Evolutionary conservation across 2,329 filamentous ascomycete species (phyloP).

Genomic region (Alternaria sp.): DNA sequence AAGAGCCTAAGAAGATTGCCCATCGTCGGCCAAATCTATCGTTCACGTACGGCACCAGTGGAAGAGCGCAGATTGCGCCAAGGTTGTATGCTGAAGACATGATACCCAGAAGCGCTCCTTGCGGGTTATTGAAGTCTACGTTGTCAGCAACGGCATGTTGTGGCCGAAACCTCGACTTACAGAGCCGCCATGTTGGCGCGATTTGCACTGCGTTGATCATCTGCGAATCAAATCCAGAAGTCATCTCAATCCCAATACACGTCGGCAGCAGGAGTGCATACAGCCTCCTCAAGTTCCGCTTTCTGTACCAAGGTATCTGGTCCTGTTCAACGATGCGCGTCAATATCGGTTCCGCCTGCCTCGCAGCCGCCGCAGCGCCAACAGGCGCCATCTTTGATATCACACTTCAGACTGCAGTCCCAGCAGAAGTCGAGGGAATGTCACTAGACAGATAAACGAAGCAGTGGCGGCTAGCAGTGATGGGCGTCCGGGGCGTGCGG

Average conservation of each 20-base stretch:
- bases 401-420: neutral
- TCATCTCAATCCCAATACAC: slow-evolving; percentile 45
- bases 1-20: slow-evolving; percentile 51
- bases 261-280: slow-evolving; percentile 45
- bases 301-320: slow-evolving; percentile 49
- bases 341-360: slow-evolving; percentile 48
- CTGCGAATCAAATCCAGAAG: slow-evolving; percentile 42
- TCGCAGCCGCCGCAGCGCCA: slow-evolving; percentile 17
- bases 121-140: slow-evolving; percentile 39
- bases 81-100: slow-evolving; percentile 55
- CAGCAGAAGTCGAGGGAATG: neutral
- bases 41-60: slow-evolving; percentile 45
- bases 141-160: neutral
- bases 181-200: slow-evolving; percentile 32
- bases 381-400: slow-evolving; percentile 21
- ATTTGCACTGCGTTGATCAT: slow-evolving; percentile 44
- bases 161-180: slow-evolving; percentile 12
- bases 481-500: slow-evolving; percentile 4
- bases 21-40: slow-evolving; percentile 52
- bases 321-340: slow-evolving; percentile 51
- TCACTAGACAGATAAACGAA: neutral
- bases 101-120: slow-evolving; percentile 48
- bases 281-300: slow-evolving; percentile 43
- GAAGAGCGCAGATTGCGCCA: slow-evolving; percentile 47
- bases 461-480: neutral